These are phyloP conservation scores for Dillenia suffruticosa DNA, from an alignment of 164 flowering plant species.

Conservation along the genomic window DNA sequence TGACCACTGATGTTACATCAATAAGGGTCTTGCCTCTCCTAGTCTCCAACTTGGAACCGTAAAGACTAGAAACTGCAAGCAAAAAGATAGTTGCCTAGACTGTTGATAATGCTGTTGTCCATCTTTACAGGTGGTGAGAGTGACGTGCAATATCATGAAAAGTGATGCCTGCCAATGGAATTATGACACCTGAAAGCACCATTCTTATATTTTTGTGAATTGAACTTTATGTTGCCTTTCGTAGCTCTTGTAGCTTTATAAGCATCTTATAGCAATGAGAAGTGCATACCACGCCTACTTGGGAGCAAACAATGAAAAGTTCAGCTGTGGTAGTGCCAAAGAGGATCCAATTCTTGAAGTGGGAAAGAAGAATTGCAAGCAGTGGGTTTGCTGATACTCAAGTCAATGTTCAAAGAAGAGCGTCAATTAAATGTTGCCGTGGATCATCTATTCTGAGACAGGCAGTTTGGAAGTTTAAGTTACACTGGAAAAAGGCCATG, in stretches of 20 bases:
- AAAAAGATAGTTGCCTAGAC: conserved; percentile 7
- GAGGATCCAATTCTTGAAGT: conserved; percentile 22
- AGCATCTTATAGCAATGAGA: conserved; percentile 2
- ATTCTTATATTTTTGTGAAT: not conserved
- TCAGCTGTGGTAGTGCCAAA: conserved; percentile 11
- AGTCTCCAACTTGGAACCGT: conserved; percentile 8
- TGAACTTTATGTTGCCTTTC: not conserved
- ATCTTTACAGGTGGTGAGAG: conserved; percentile 4
- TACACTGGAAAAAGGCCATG: conserved; percentile 24
- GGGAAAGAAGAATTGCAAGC: conserved; percentile 16
- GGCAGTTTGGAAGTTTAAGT: conserved; percentile 29
- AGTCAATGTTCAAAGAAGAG: conserved; percentile 7
- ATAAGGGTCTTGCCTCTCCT: not conserved
- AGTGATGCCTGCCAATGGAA: conserved; percentile 9
- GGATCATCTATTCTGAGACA: conserved; percentile 13
- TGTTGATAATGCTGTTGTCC: not conserved
- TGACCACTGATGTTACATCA: conserved; percentile 12
- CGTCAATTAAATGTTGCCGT: not conserved
- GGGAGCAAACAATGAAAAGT: conserved; percentile 10
- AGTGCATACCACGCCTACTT: not conserved
- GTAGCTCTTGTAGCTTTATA: not conserved
- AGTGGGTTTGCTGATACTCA: conserved; percentile 11
- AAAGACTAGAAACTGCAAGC: conserved; percentile 1
- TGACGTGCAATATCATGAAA: conserved; percentile 7
- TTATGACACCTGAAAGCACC: conserved; percentile 4